Conservation (phyloP, 305 asterid species). For the Rubia occidens region DNA sequence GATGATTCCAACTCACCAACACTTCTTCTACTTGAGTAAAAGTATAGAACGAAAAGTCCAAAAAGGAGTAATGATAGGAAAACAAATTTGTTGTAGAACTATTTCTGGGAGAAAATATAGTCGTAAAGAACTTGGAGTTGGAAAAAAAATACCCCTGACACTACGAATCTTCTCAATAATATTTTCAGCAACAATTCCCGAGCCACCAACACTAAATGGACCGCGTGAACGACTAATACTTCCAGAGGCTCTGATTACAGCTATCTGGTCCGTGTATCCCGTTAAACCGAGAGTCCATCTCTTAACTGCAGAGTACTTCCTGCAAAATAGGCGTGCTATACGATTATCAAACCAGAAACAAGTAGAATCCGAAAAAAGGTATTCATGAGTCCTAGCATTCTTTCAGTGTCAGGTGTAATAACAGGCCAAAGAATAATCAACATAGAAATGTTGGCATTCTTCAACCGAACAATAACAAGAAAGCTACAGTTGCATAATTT, state of each 20-base stretch:
- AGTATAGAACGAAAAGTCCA: not conserved
- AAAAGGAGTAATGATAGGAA: not conserved
- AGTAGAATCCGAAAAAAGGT: not conserved
- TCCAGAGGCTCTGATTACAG: slow-evolving; percentile 91
- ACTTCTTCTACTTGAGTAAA: not conserved
- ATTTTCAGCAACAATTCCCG: slow-evolving; percentile 77
- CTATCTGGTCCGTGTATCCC: slow-evolving; percentile 62
- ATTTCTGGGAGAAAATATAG: not conserved
- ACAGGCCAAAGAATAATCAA: not conserved
- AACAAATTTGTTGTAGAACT: not conserved
- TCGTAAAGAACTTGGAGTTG: not conserved
- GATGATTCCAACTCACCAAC: not conserved
- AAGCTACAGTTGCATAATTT: not conserved
- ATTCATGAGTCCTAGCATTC: not conserved
- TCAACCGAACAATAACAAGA: not conserved
- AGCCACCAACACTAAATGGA: slow-evolving; percentile 49
- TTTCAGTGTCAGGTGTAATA: not conserved
- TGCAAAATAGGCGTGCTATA: slow-evolving; percentile 22
- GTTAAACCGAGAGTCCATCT: slow-evolving; percentile 82
- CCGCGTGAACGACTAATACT: slow-evolving; percentile 72
- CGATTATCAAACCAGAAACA: slow-evolving; percentile 8
- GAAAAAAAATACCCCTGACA: slow-evolving; percentile 50
- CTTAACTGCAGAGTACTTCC: slow-evolving; percentile 71
- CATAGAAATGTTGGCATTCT: not conserved
- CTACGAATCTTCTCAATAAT: slow-evolving; percentile 80